Base-by-base conservation (phyloP, 257 asterid species). In the Jasminum sambac region DNA sequence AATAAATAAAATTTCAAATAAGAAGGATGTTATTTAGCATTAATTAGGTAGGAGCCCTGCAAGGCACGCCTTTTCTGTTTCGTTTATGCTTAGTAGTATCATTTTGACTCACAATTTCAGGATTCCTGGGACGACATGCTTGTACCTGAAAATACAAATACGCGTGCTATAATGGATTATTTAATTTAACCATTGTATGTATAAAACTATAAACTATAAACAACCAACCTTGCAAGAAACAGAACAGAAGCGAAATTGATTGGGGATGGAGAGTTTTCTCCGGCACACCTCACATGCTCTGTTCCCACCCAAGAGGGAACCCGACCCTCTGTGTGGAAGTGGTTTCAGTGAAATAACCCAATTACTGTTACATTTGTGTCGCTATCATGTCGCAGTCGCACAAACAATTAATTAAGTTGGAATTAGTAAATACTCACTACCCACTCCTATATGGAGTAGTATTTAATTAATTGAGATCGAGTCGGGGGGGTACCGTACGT, bases 161-260 rank as follows among this genome's bases (percentile, higher is more conserved):
- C 14, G n/a, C n/a, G n/a, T n/a, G n/a, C n/a, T n/a, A n/a, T n/a
- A n/a, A n/a, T n/a, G n/a, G n/a, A n/a, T n/a, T n/a, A n/a, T n/a
- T n/a, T n/a, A n/a, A n/a, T n/a, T n/a, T n/a, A n/a, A n/a, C n/a
- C n/a, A n/a, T n/a, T n/a, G n/a, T n/a, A n/a, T n/a, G n/a, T n/a
- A n/a, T n/a, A n/a, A n/a, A n/a, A n/a, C n/a, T n/a, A n/a, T n/a
- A n/a, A n/a, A n/a, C n/a, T n/a, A n/a, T n/a, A n/a, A 7, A 30
- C 38, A 14, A 21, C 64, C n/a, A 25, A 85, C 87, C 87, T 85
- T 82, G 82, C 90, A 85, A 5, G 78, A 70, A 42, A 85, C 76
- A 4, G 84, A 85, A 10, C 87, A 80, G 21, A 68, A 82, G 1
- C 68, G 70, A 68, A 48, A 85, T 0, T 74, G 75, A 4, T 74